phyloP scores from a whole-genome alignment of 116 monocot genomes.

The Zostera marina region DNA sequence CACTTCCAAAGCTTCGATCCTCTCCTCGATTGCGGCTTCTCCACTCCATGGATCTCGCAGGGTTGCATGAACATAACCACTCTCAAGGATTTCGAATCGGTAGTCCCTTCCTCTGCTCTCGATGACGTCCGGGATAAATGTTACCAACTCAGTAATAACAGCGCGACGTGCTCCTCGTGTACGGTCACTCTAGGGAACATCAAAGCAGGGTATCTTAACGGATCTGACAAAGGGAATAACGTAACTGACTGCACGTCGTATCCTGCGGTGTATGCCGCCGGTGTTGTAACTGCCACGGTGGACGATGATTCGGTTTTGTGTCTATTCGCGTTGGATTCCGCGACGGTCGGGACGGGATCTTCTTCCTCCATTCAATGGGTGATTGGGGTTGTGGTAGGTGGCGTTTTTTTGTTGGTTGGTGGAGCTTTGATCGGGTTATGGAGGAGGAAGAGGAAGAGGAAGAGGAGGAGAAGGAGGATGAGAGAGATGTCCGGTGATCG shows the following conservation, averaged over 20 bases:
- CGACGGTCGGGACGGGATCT: neutral
- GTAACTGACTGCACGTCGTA: slow-evolving; percentile 46
- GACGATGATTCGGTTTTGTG: slow-evolving; percentile 39
- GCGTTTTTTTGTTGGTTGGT: slow-evolving; percentile 9
- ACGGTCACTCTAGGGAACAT: slow-evolving; percentile 29
- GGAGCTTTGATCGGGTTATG: neutral
- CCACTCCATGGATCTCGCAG: slow-evolving; percentile 29
- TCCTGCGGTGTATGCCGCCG: slow-evolving; percentile 58
- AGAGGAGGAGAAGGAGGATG: slow-evolving; percentile 11
- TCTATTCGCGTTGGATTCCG: slow-evolving; percentile 32
- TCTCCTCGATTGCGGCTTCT: slow-evolving; percentile 34
- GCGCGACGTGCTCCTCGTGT: slow-evolving; percentile 56
- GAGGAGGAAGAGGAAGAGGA: slow-evolving; percentile 2
- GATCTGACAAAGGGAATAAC: slow-evolving; percentile 27
- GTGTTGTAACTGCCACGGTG: slow-evolving; percentile 34
- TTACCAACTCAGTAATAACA: slow-evolving; percentile 18
- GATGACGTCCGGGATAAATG: slow-evolving; percentile 23
- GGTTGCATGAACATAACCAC: slow-evolving; percentile 70
- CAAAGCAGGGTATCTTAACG: slow-evolving; percentile 38
- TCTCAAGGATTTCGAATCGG: slow-evolving; percentile 26
- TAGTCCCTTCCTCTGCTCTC: slow-evolving; percentile 23
- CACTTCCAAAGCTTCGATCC: slow-evolving; percentile 20
- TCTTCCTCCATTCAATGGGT: slow-evolving; percentile 16
- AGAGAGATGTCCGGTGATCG: neutral
- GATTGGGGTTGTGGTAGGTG: slow-evolving; percentile 20